phyloP scores from a whole-genome alignment of 1,284 basidiomycete species.

The Sanguinoderma infundibulare region DNA sequence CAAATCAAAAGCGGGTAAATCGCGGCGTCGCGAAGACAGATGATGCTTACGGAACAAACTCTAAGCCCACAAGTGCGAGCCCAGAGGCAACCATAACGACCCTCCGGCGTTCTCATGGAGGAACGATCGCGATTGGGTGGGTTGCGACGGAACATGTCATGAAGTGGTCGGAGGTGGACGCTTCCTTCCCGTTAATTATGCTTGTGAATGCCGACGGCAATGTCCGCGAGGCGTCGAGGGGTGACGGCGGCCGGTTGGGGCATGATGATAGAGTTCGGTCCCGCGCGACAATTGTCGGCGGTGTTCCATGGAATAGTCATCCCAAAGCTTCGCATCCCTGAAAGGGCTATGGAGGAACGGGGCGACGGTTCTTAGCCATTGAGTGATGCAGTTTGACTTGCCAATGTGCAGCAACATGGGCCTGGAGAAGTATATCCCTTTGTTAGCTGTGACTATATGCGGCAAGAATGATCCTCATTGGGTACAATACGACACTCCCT shows the following conservation, averaged over 20 bases:
- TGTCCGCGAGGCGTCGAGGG: neutral
- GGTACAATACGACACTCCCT: neutral
- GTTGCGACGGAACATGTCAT: constrained; percentile 14
- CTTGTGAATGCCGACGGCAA: constrained; percentile 7
- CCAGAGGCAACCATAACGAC: constrained; percentile 23
- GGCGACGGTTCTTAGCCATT: constrained; percentile 1
- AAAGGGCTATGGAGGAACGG: constrained; percentile 1
- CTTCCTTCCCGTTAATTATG: constrained; percentile 23
- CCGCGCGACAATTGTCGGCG: constrained; percentile 1
- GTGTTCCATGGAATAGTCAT: constrained; percentile 2
- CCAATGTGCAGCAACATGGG: neutral
- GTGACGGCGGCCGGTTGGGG: constrained; percentile 7
- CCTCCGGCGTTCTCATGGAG: constrained; percentile 15
- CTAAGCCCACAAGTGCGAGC: constrained; percentile 17
- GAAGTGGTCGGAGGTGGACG: constrained; percentile 7
- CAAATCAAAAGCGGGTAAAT: constrained; percentile 2
- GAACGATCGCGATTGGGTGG: constrained; percentile 10
- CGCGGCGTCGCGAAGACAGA: constrained; percentile 6
- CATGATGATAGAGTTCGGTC: constrained; percentile 3
- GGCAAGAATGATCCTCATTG: neutral
- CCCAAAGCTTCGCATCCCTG: neutral
- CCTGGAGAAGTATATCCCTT: neutral
- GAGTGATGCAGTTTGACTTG: neutral
- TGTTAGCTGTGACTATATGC: neutral
- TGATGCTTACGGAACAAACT: constrained; percentile 13